A percentile compares a stretch with the other conserved stretches of the same genome.
Evolutionary conservation across 768 basidiomycete genomes (phyloP).

Genomic region (Russula abietina): DNA sequence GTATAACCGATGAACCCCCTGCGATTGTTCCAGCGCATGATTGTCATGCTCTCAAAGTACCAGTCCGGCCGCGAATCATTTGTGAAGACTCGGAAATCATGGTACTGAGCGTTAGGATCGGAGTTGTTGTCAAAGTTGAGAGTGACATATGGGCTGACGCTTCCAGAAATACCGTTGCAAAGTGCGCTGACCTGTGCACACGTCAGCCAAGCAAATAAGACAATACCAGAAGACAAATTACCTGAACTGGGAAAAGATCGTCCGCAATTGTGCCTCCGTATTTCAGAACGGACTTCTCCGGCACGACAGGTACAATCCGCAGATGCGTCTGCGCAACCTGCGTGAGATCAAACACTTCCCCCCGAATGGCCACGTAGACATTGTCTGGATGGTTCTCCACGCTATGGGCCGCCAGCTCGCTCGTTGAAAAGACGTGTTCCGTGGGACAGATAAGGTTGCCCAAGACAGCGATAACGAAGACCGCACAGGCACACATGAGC

Average conservation of each 20-base stretch:
- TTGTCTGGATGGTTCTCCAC: constrained; percentile 57
- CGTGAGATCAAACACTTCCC: constrained; percentile 90
- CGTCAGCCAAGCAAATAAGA: constrained; percentile 11
- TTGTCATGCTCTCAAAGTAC: constrained; percentile 94
- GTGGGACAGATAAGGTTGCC: constrained; percentile 90
- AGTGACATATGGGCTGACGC: constrained; percentile 70
- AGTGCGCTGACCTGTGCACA: constrained; percentile 72
- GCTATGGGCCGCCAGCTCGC: constrained; percentile 74
- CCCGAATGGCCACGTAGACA: constrained; percentile 77
- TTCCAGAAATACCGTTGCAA: constrained; percentile 79
- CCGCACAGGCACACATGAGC: constrained; percentile 81
- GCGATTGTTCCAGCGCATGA: constrained; percentile 85
- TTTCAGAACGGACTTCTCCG: constrained; percentile 64
- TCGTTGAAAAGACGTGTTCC: constrained; percentile 79
- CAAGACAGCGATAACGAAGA: constrained; percentile 89
- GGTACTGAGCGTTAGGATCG: constrained; percentile 74
- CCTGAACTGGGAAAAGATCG: constrained; percentile 90
- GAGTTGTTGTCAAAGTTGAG: constrained; percentile 73
- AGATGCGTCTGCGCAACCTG: constrained; percentile 59
- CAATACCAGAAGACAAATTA: constrained; percentile 27
- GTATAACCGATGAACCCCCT: constrained; percentile 86
- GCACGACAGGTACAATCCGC: constrained; percentile 65
- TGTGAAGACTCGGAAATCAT: constrained; percentile 89
- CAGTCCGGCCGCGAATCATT: constrained; percentile 94
- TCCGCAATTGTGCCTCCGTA: constrained; percentile 78